Percentiles rank a stretch among this genome's conserved stretches.
Evolutionary conservation across 768 basidiomycete genomes (phyloP).

Genomic region (Termitomyces sp.): DNA sequence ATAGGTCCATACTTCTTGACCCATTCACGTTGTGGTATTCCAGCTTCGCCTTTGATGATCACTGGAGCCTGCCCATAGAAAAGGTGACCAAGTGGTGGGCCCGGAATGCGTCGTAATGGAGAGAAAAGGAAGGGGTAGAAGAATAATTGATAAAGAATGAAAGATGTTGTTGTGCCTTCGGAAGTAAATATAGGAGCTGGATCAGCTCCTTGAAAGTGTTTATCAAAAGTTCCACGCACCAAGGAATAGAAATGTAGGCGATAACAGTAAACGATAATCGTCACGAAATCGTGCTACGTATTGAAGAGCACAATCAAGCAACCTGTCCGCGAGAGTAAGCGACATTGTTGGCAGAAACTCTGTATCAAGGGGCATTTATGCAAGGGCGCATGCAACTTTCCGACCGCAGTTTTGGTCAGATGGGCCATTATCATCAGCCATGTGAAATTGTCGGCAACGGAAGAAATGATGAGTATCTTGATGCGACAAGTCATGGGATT

Average conservation of each 20-base stretch:
- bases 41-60: conserved; percentile 33
- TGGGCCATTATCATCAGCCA: neutral
- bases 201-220: neutral
- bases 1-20: conserved; percentile 38
- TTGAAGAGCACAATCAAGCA: neutral
- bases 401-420: neutral
- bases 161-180: conserved; percentile 7
- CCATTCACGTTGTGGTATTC: conserved; percentile 41
- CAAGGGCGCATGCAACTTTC: neutral
- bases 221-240: neutral
- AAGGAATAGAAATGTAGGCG: neutral
- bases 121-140: conserved; percentile 30
- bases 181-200: neutral
- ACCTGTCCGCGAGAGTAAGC: neutral
- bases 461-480: too few species aligned
- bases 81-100: conserved; percentile 26
- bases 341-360: neutral
- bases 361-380: neutral
- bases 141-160: conserved; percentile 22
- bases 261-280: neutral
- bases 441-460: conserved; percentile 1
- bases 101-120: conserved; percentile 30
- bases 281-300: neutral
- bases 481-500: too few species aligned
- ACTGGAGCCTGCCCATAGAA: conserved; percentile 32